phyloP scores from a whole-genome alignment of 1,284 basidiomycete genomes.

The Trichosporon sp. region DNA sequence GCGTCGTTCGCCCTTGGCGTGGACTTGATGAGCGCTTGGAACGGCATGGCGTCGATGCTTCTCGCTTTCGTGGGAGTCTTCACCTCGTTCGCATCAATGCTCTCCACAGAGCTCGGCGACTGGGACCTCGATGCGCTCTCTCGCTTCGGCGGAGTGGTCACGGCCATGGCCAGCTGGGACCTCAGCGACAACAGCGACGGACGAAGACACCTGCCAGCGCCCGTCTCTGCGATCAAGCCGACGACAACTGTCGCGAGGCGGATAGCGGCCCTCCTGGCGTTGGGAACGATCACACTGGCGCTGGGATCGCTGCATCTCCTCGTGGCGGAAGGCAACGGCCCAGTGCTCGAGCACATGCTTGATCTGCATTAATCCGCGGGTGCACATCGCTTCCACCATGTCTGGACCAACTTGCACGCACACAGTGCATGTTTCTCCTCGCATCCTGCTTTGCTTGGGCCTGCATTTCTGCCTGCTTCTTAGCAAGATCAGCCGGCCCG shows the following conservation, averaged over 20 bases:
- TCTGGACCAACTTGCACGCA: too few relatives aligned
- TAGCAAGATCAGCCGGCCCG: too few relatives aligned
- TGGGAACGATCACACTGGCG: background rate
- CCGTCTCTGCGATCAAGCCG: background rate
- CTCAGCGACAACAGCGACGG: background rate
- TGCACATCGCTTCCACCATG: too few relatives aligned
- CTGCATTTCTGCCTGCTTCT: too few relatives aligned
- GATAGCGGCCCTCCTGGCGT: background rate
- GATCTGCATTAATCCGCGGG: background rate
- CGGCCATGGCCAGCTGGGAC: background rate
- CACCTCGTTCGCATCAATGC: background rate
- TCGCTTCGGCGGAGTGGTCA: background rate
- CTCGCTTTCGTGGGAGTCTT: background rate
- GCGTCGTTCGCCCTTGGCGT: background rate
- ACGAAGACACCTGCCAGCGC: background rate
- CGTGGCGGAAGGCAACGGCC: background rate
- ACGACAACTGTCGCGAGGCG: background rate
- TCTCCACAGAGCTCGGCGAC: background rate
- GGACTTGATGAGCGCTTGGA: background rate
- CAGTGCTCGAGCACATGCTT: background rate
- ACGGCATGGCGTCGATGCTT: background rate
- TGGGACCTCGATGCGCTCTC: background rate
- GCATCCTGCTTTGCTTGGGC: too few relatives aligned
- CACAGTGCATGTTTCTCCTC: too few relatives aligned
- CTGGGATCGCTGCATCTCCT: background rate